Percentiles rank a stretch among this genome's conserved stretches.
phyloP scores from a whole-genome alignment of 2,329 filamentous ascomycete species.

The Elsinoe arachidis region DNA sequence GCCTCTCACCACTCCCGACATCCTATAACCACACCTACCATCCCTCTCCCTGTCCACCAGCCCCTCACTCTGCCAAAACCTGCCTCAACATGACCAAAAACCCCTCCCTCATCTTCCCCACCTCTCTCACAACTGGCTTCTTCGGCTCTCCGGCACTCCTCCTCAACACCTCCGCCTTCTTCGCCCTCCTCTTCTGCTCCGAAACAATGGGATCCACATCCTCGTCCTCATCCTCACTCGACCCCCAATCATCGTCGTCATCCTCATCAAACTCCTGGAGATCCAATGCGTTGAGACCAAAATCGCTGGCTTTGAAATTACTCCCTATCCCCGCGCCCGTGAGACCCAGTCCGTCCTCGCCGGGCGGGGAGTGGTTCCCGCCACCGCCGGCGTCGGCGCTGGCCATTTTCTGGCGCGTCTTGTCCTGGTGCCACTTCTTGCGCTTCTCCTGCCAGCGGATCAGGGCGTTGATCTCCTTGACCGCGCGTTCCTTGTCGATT shows the following conservation, averaged over 20 bases:
- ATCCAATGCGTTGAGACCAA: constrained; percentile 81
- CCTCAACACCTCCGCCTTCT: constrained; percentile 65
- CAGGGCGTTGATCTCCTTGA: constrained; percentile 72
- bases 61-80: constrained; percentile 24
- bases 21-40: neutral
- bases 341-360: constrained; percentile 22
- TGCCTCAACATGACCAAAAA: constrained; percentile 30
- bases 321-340: constrained; percentile 40
- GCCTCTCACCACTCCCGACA: no score
- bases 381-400: constrained; percentile 51
- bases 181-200: constrained; percentile 68
- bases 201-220: constrained; percentile 80
- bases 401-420: constrained; percentile 98
- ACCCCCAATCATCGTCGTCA: constrained; percentile 55
- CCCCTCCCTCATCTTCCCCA: constrained; percentile 26
- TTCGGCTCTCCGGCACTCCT: constrained; percentile 30
- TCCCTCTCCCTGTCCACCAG: neutral
- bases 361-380: constrained; percentile 37
- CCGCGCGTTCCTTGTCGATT: constrained; percentile 63
- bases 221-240: constrained; percentile 61
- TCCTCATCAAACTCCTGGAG: constrained; percentile 78
- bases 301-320: constrained; percentile 70
- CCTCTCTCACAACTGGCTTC: constrained; percentile 28
- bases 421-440: constrained; percentile 97
- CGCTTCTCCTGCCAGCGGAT: constrained; percentile 91